phyloP scores from a whole-genome alignment of 441 rosid genomes.

The Populus hybrid region DNA sequence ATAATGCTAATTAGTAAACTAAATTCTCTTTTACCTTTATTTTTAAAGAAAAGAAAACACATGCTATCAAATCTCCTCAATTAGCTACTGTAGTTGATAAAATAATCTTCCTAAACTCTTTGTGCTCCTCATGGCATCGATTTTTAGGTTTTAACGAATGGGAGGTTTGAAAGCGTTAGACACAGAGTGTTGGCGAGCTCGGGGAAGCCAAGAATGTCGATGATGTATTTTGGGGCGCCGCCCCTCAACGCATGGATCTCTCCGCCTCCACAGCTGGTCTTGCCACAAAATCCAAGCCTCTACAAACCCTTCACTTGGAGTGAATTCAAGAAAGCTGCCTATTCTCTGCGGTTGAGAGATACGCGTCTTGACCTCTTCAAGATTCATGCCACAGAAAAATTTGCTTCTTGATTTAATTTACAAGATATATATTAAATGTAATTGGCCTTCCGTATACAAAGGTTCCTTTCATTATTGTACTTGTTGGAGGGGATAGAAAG shows the following conservation, averaged over 20 bases:
- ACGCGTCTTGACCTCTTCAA: slow-evolving; percentile 73
- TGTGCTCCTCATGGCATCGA: background rate
- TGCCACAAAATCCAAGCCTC: slow-evolving; percentile 39
- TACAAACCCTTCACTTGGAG: slow-evolving; percentile 78
- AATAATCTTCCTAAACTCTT: too few species aligned
- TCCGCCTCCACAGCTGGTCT: slow-evolving; percentile 58
- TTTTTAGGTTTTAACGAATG: slow-evolving; percentile 71
- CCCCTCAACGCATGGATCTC: slow-evolving; percentile 51
- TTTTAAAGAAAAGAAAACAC: background rate
- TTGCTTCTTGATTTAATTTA: background rate
- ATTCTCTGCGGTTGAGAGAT: slow-evolving; percentile 58
- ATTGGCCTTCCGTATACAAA: background rate
- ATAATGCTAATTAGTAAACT: too few species aligned
- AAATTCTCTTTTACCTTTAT: background rate
- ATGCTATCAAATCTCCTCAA: background rate
- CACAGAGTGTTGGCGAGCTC: slow-evolving; percentile 68
- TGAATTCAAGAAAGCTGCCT: slow-evolving; percentile 68
- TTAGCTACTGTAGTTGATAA: too few species aligned
- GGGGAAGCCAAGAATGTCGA: slow-evolving; percentile 63
- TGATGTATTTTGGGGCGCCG: slow-evolving; percentile 83
- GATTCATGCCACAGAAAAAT: slow-evolving; percentile 16
- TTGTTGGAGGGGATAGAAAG: background rate
- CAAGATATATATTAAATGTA: background rate
- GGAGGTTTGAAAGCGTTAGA: slow-evolving; percentile 69
- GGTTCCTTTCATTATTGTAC: background rate